These are phyloP conservation scores for Nicotiana otophora DNA, from an alignment of 257 asterid species.

Conservation along the genomic window DNA sequence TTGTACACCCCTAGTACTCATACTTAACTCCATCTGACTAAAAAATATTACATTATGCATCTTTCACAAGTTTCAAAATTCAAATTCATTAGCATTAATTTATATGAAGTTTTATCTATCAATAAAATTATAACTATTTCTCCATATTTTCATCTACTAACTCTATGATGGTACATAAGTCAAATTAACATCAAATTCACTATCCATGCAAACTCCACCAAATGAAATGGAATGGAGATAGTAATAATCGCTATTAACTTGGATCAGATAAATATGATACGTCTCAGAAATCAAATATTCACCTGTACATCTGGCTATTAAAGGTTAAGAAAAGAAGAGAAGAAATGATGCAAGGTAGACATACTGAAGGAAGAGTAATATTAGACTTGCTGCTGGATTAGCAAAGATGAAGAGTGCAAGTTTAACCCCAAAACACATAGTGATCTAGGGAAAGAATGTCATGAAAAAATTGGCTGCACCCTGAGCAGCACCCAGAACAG, in stretches of 20 bases:
- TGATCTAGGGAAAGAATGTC: conserved; percentile 1
- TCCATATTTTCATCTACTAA: neutral
- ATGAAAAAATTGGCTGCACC: conserved; percentile 1
- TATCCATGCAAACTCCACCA: neutral
- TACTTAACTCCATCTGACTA: neutral
- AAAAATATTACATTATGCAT: neutral
- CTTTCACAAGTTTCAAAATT: neutral
- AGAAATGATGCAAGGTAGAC: neutral
- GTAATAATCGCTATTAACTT: neutral
- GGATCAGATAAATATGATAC: neutral
- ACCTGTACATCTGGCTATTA: neutral
- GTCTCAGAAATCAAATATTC: neutral
- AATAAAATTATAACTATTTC: neutral
- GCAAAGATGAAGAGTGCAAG: neutral
- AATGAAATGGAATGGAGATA: neutral
- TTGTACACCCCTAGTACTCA: too few species aligned
- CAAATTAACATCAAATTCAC: neutral
- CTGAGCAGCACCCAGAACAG: neutral
- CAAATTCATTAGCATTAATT: neutral
- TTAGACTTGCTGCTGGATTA: neutral
- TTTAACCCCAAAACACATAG: neutral
- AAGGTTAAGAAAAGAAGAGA: neutral
- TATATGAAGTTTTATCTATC: neutral
- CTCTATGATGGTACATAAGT: neutral
- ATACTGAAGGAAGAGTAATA: neutral